Evolutionary conservation across 768 basidiomycete genomes (phyloP), one percentile per base, ranked within the genome.

Genomic region (Tricholoma hemisulphureum): DNA sequence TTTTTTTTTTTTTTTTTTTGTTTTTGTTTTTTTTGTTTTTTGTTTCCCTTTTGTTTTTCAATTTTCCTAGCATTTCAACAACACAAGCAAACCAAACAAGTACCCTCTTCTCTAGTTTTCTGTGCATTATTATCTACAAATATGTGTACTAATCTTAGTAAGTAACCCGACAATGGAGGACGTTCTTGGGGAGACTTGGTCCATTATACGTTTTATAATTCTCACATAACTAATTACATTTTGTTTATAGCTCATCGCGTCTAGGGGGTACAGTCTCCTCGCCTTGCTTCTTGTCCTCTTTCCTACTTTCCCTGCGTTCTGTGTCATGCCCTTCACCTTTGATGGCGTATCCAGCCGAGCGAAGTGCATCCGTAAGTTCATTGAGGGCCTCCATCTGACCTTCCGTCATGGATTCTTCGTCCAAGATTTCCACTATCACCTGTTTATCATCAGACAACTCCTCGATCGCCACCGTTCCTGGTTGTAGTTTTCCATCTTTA

Each of bases 321-420:
- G 66, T 54, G 59, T 61, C 64, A 26, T 65, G 51, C 39, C 66
- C 68, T 43, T 73, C 75, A 51, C 71, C 73, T 50, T 72, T 74
- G 61, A 83, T 72, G 59, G 86, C 79, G 61, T 75, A 77, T 3
- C 84, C 82, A 18, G 80, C 83, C 23, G 77, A 80, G 23, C 80
- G 80, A 41, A 89, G 67, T 35, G 78, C 75, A 13, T 83, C 78
- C 37, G 75, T 73, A 45, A 88, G 69, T 37, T 71, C 73, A 56
- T 80, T 76, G 61, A 73, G 66, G 63, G 78, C 73, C 57, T 73
- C 72, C 45, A 73, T 62, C 58, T 75, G 70, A 32, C 62, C 66
- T 37, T 61, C 73, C 45, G 77, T 77, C 55, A 73, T 53, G 5
- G 74, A 75, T 51, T 74, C 67, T 32, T 79, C 81, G 52, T 82